phyloP scores from a whole-genome alignment of 176 grass and related monocot species.

The Lolium perenne region DNA sequence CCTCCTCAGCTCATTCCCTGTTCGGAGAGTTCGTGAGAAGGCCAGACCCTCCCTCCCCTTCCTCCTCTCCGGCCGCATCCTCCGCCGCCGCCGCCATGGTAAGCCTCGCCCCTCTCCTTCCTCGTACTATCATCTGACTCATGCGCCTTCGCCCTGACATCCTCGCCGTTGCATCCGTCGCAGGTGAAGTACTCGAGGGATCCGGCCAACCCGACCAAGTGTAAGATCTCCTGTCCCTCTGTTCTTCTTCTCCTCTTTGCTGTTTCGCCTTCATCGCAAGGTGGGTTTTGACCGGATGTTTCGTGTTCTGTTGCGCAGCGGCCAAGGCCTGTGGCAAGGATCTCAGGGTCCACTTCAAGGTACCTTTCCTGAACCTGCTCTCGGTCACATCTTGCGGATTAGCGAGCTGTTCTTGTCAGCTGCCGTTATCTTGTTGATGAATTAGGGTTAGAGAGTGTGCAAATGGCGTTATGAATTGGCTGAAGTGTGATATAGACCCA shows the following conservation, averaged over 20 bases:
- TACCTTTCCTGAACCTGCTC: conserved; percentile 23
- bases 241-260: neutral
- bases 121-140: neutral
- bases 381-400: neutral
- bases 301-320: conserved; percentile 53
- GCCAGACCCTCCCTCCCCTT: neutral
- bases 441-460: neutral
- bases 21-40: conserved; percentile 19
- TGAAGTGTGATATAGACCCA: conserved; percentile 34
- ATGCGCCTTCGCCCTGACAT: neutral
- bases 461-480: neutral
- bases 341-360: conserved; percentile 92
- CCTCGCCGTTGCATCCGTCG: conserved; percentile 3
- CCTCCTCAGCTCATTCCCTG: neutral
- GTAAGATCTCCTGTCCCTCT: conserved; percentile 46
- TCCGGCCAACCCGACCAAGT: conserved; percentile 67
- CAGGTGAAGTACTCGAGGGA: conserved; percentile 87
- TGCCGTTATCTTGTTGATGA: neutral
- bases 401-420: neutral
- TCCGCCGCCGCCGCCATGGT: conserved; percentile 51
- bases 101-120: neutral
- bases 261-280: neutral
- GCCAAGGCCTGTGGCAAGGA: conserved; percentile 87
- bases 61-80: neutral
- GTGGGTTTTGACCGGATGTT: conserved; percentile 11